Percentiles rank a stretch among this genome's conserved stretches.
Evolutionary conservation across 139 green algal species (phyloP).

Genomic region (Penium margaritaceum): DNA sequence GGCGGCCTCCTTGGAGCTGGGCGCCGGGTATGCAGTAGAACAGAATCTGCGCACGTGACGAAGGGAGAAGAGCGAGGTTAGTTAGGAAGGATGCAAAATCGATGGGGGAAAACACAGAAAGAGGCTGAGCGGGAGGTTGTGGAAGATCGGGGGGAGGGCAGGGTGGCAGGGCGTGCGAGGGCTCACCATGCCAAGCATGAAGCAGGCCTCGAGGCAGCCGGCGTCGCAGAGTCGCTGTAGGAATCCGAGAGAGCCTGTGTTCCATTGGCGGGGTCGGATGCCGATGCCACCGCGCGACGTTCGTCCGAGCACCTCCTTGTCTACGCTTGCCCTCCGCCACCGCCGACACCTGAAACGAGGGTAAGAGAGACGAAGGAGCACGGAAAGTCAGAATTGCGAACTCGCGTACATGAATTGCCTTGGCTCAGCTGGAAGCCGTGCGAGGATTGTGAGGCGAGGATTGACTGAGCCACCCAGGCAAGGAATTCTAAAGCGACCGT

Average conservation of each 20-base stretch:
- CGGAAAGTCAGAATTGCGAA: not conserved
- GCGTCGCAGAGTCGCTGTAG: not conserved
- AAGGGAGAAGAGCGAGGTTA: not conserved
- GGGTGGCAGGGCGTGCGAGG: no score
- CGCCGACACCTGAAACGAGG: not conserved
- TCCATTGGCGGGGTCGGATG: conserved; percentile 18
- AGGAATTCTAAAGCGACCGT: no score
- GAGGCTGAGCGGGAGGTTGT: no score
- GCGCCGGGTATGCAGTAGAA: conserved; percentile 14
- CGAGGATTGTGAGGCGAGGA: no score
- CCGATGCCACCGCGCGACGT: conserved; percentile 8
- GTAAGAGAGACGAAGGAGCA: not conserved
- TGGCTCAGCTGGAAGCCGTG: not conserved
- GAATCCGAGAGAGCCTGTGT: not conserved
- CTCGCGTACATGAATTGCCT: no score
- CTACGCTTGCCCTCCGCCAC: conserved; percentile 1
- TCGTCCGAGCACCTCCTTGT: not conserved
- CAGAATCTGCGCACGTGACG: not conserved
- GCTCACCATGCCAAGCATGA: conserved; percentile 27
- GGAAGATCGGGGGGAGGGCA: no score
- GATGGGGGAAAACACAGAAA: not conserved
- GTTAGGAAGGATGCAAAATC: conserved; percentile 10
- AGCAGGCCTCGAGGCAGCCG: conserved; percentile 22
- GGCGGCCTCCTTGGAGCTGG: not conserved
- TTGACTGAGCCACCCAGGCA: no score